Percentiles rank a stretch among this genome's conserved stretches.
Conservation (phyloP, 768 basidiomycete species). For the Melanogaster broomeanus region DNA sequence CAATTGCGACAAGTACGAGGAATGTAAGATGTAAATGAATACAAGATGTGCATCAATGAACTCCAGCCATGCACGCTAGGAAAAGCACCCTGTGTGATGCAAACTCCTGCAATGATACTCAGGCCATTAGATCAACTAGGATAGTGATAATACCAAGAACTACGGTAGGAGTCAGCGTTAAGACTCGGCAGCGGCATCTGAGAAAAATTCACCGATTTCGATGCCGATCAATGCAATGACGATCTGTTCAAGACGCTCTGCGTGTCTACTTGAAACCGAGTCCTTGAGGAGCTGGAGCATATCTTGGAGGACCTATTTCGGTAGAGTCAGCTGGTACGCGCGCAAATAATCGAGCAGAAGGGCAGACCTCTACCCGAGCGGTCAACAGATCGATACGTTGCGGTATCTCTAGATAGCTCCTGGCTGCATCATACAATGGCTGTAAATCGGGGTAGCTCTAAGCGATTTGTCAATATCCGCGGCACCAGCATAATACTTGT, state of each 20-base stretch:
- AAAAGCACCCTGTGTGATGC: conserved; percentile 1
- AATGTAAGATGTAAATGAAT: not conserved
- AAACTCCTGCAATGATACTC: conserved; percentile 7
- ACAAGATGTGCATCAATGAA: conserved; percentile 6
- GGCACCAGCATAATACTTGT: conserved; percentile 8
- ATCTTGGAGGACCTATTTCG: conserved; percentile 83
- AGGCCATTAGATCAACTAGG: conserved; percentile 78
- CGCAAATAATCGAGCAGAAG: conserved; percentile 4
- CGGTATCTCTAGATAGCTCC: conserved; percentile 93
- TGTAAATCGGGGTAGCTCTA: conserved; percentile 94
- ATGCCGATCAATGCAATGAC: conserved; percentile 90
- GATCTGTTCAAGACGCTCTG: conserved; percentile 90
- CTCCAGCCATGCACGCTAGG: conserved; percentile 1
- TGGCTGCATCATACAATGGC: conserved; percentile 90
- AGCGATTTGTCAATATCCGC: conserved; percentile 16
- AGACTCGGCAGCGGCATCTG: not conserved
- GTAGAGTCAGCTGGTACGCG: conserved; percentile 3
- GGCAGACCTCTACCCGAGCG: conserved; percentile 83
- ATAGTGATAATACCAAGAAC: conserved; percentile 92
- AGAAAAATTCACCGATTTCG: conserved; percentile 64
- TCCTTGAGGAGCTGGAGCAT: conserved; percentile 96
- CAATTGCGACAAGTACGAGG: no score
- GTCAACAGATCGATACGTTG: conserved; percentile 92
- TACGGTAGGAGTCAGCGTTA: conserved; percentile 25
- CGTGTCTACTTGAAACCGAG: conserved; percentile 87